Base-by-base conservation (phyloP, 805 yeast genomes). In the Zygosaccharomyces siamensis region DNA sequence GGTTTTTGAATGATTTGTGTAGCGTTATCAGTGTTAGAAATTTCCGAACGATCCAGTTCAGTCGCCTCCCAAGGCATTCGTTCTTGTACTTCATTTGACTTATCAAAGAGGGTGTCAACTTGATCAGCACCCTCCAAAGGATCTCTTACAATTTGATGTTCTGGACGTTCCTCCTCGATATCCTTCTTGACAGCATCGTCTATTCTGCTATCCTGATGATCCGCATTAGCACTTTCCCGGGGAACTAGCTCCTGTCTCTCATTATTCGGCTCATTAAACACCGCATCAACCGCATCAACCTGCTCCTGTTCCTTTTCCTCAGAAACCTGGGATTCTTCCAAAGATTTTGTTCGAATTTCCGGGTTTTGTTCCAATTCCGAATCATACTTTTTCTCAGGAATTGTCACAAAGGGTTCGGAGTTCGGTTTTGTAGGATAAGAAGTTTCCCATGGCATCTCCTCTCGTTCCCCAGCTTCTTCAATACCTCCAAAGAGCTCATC, bases 361-460 rank as follows among this genome's bases (percentile, higher is more conserved):
- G 4, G 37, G 16, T 10, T 7, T 14, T n/a, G 4, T 2, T 1
- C 11, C 1, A 18, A 21, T 14, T 14, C 21, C 3, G 37, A 5
- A 26, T 3, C 28, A 26, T 7, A 8, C 8, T 26, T 26, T 10
- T 26, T 10, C 28, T 26, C 28, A 26, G 28, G 11, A 16, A n/a
- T n/a, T 7, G 20, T 18, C 37, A 11, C 16, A 3, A 21, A 33
- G 16, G 37, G 11, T 3, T 21, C 31, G 6, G 31, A 18, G 5
- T 31, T 8, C 11, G 18, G 14, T 11, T 40, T 32, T 2, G 35
- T 35, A 4, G 45, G 32, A 2, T 14, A 33, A 28, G 45, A 21
- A 30, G 44, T 33, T 12, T 35, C 35, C 55, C 50, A 48, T 18
- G 52, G 55, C 49, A 51, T 28, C 14, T 12, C 28, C 27, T 49